Evolutionary conservation across 108 stramenopile species (phyloP).

Genomic region (Skeletonema potamos): DNA sequence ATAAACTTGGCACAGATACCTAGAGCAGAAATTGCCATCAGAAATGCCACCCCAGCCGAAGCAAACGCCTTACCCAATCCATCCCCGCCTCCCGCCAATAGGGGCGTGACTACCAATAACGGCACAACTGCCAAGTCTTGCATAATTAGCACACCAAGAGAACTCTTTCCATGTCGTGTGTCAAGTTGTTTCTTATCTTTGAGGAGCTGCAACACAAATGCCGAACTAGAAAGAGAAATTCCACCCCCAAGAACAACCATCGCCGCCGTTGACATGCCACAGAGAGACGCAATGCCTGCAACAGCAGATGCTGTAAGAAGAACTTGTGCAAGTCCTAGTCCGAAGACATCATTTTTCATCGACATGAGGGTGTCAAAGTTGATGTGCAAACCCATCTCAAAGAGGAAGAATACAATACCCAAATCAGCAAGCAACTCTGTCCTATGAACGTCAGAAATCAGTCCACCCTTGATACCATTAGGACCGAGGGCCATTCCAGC

Average conservation of each 20-base stretch:
- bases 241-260: constrained; percentile 87
- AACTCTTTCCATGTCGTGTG: constrained; percentile 83
- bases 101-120: constrained; percentile 86
- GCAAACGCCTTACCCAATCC: constrained; percentile 62
- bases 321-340: constrained; percentile 87
- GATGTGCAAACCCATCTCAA: constrained; percentile 96
- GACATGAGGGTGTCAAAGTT: constrained; percentile 81
- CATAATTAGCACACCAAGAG: constrained; percentile 90
- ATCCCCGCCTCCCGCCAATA: constrained; percentile 76
- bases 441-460: constrained; percentile 73
- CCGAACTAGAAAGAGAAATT: constrained; percentile 86
- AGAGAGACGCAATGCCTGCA: constrained; percentile 52
- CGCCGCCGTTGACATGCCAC: constrained; percentile 69
- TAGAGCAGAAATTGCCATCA: constrained; percentile 73
- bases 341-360: constrained; percentile 90
- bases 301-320: constrained; percentile 69
- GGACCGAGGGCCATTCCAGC: constrained; percentile 86
- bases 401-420: constrained; percentile 95
- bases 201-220: constrained; percentile 91
- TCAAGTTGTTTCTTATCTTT: constrained; percentile 87
- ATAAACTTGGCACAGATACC: constrained; percentile 74
- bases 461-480: constrained; percentile 60
- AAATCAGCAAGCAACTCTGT: constrained; percentile 90
- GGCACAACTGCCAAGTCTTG: constrained; percentile 95
- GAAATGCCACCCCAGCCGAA: constrained; percentile 76